A percentile compares a stretch with the other conserved stretches of the same genome.
phyloP scores from a whole-genome alignment of 2,329 filamentous ascomycete species.

The Ascosphaera aggregata region DNA sequence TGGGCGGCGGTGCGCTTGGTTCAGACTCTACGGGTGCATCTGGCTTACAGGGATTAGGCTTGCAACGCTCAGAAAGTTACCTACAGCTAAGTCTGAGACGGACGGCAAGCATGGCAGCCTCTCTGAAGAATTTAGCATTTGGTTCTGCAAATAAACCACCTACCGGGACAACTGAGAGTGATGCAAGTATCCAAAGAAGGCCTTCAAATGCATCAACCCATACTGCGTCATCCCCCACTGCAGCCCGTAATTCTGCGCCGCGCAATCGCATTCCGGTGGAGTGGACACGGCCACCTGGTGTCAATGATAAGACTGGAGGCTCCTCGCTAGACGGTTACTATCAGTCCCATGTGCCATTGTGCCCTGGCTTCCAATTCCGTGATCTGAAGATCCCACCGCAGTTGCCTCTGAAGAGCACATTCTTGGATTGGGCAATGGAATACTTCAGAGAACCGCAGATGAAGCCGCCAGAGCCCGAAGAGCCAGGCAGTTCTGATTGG shows the following conservation, averaged over 20 bases:
- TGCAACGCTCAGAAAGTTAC: slow-evolving; percentile 24
- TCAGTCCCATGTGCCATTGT: slow-evolving; percentile 53
- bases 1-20: background rate
- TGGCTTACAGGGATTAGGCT: background rate
- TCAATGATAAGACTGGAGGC: slow-evolving; percentile 37
- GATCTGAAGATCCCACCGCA: slow-evolving; percentile 33
- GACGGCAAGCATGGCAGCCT: slow-evolving; percentile 40
- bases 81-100: slow-evolving; percentile 35
- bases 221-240: slow-evolving; percentile 7
- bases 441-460: slow-evolving; percentile 98
- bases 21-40: background rate
- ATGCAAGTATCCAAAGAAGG: background rate
- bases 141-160: slow-evolving; percentile 19
- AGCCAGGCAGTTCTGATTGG: slow-evolving; percentile 89
- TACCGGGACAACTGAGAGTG: slow-evolving; percentile 5
- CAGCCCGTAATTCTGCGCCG: slow-evolving; percentile 17
- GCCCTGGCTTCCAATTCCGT: slow-evolving; percentile 46
- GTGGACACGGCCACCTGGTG: slow-evolving; percentile 45
- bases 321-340: slow-evolving; percentile 46
- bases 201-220: slow-evolving; percentile 10
- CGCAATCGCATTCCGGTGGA: slow-evolving; percentile 31
- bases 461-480: slow-evolving; percentile 87
- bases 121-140: slow-evolving; percentile 36
- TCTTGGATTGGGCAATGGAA: slow-evolving; percentile 88
- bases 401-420: slow-evolving; percentile 59